phyloP scores from a whole-genome alignment of 139 green algal genomes.

The Eudorina sp. region DNA sequence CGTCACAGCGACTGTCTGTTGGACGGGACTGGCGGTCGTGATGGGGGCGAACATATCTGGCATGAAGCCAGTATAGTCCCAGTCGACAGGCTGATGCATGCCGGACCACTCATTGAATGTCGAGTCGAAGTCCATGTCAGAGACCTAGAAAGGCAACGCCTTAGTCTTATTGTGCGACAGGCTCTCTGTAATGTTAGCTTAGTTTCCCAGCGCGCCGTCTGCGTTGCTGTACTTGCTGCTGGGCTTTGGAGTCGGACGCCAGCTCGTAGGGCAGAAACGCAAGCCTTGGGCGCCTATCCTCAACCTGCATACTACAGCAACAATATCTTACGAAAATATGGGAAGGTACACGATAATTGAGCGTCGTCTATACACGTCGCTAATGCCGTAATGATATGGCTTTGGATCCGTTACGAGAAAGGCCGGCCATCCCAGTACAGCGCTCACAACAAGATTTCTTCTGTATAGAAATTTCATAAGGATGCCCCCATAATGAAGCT shows the following conservation, averaged over 20 bases:
- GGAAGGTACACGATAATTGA: too few relatives aligned
- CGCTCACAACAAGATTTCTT: too few relatives aligned
- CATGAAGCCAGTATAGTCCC: not conserved
- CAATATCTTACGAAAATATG: too few relatives aligned
- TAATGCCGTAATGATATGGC: too few relatives aligned
- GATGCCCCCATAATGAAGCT: too few relatives aligned
- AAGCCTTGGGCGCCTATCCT: not conserved
- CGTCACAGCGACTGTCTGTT: not conserved
- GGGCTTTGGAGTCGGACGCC: not conserved
- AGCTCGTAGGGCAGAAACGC: not conserved
- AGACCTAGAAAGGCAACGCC: not conserved
- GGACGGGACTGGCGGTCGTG: not conserved
- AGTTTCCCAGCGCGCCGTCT: not conserved
- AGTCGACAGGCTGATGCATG: slow-evolving; percentile 30
- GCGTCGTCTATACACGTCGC: too few relatives aligned
- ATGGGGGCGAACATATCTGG: not conserved
- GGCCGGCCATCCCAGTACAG: too few relatives aligned
- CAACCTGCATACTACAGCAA: not conserved
- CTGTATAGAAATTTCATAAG: too few relatives aligned
- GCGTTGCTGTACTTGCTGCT: not conserved
- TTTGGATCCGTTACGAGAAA: too few relatives aligned
- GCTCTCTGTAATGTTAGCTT: not conserved
- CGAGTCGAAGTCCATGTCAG: not conserved
- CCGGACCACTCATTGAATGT: not conserved
- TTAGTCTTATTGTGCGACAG: not conserved